A percentile compares a stretch with the other conserved stretches of the same genome.
Evolutionary conservation across 192 early-diverging fungal genomes (phyloP).

Genomic region (Umbelopsis vinacea): DNA sequence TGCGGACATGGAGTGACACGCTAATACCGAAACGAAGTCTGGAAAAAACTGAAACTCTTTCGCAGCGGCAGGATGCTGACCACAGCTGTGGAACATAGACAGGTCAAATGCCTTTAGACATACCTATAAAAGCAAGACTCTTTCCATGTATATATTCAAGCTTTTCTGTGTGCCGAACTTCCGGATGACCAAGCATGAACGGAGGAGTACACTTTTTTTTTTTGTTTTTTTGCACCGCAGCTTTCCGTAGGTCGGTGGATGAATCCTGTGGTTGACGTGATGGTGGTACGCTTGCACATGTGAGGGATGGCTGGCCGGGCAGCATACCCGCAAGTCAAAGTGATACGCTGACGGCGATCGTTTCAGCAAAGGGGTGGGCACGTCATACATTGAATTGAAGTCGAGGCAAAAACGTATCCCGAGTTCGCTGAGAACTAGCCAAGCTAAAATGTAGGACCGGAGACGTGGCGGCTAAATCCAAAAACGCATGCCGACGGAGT

Average conservation of each 20-base stretch:
- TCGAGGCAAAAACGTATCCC: too few species aligned
- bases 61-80: too few species aligned
- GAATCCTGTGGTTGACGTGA: not conserved
- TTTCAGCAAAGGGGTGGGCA: too few species aligned
- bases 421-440: too few species aligned
- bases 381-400: too few species aligned
- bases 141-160: too few species aligned
- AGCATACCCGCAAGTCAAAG: conserved; percentile 1
- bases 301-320: conserved; percentile 1
- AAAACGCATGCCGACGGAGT: not conserved
- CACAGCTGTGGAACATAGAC: not conserved
- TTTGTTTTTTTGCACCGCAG: too few species aligned
- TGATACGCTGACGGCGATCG: not conserved
- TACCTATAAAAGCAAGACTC: too few species aligned
- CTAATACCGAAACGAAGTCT: too few species aligned
- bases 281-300: not conserved
- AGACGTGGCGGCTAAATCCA: not conserved
- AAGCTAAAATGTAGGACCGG: not conserved
- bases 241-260: not conserved
- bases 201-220: not conserved
- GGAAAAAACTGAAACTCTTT: too few species aligned
- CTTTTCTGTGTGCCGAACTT: not conserved
- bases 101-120: too few species aligned
- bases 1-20: too few species aligned
- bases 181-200: not conserved